A percentile compares a stretch with the other conserved stretches of the same genome.
These are phyloP conservation scores for Saccharomyces jurei DNA, from an alignment of 805 yeast species.

Conservation along the genomic window DNA sequence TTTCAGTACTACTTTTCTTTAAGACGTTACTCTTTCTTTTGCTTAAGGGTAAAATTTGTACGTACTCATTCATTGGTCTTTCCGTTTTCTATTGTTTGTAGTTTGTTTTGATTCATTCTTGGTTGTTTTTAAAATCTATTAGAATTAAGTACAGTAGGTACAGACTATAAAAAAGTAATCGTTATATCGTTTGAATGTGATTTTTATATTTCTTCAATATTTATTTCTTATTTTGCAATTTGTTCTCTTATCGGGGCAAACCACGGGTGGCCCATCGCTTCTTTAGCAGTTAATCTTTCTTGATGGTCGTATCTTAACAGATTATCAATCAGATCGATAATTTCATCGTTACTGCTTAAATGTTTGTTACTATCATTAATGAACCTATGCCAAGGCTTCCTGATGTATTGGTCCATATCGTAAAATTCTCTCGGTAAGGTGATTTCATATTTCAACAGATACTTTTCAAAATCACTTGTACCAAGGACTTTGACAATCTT, in stretches of 20 bases:
- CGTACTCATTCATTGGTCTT: neutral
- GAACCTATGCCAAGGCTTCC: constrained; percentile 82
- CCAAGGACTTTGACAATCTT: constrained; percentile 86
- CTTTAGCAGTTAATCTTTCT: constrained; percentile 78
- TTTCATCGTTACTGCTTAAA: constrained; percentile 48
- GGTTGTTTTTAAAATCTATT: neutral
- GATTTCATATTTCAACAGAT: constrained; percentile 61
- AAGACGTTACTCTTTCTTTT: neutral
- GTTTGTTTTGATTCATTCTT: neutral
- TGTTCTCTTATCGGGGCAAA: constrained; percentile 19
- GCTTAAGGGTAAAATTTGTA: neutral
- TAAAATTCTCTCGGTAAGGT: constrained; percentile 67
- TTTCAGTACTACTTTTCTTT: neutral
- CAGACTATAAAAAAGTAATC: neutral
- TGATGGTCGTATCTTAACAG: constrained; percentile 79
- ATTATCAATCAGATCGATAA: constrained; percentile 63
- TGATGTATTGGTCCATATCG: constrained; percentile 64
- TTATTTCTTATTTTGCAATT: neutral
- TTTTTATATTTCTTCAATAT: neutral
- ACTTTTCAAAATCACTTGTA: constrained; percentile 61
- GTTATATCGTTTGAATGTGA: neutral
- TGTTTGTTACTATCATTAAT: constrained; percentile 62
- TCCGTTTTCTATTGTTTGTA: neutral
- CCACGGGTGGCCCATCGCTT: constrained; percentile 71
- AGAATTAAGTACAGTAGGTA: neutral